phyloP scores from a whole-genome alignment of 345 rosid species.

The Theobroma cacao region DNA sequence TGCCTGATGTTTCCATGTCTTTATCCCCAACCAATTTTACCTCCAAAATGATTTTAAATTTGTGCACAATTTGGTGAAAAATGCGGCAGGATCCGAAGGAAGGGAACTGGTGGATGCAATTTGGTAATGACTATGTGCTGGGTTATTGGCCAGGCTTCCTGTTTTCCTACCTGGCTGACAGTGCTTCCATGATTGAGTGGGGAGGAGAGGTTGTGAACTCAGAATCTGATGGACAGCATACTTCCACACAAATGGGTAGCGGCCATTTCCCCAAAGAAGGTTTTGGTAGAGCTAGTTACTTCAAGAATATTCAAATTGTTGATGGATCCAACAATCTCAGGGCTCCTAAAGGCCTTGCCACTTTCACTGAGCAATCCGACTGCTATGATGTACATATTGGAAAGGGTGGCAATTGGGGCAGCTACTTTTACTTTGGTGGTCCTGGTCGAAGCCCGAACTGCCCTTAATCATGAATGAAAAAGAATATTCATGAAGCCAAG shows the following conservation, averaged over 20 bases:
- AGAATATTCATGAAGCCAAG: neutral
- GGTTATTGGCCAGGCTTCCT: constrained; percentile 73
- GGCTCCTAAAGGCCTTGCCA: constrained; percentile 56
- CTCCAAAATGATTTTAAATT: neutral
- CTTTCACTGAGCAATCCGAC: constrained; percentile 59
- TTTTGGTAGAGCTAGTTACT: constrained; percentile 60
- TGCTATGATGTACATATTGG: constrained; percentile 61
- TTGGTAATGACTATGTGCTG: constrained; percentile 52
- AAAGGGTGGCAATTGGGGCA: constrained; percentile 59
- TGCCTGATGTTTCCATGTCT: neutral
- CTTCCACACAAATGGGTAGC: constrained; percentile 74
- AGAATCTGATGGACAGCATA: constrained; percentile 57
- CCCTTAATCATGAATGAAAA: constrained; percentile 29
- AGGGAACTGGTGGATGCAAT: constrained; percentile 87
- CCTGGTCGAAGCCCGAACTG: constrained; percentile 67
- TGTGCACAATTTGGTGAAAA: neutral
- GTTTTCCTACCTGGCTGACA: constrained; percentile 60
- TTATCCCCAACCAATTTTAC: neutral
- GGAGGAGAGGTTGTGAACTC: constrained; percentile 78
- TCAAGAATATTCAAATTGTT: constrained; percentile 62
- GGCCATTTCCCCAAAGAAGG: constrained; percentile 67
- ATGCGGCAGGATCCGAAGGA: constrained; percentile 56
- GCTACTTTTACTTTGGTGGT: constrained; percentile 63
- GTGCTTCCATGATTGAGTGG: constrained; percentile 76
- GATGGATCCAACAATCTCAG: constrained; percentile 60